A percentile compares a stretch with the other conserved stretches of the same genome.
phyloP scores from a whole-genome alignment of 768 basidiomycete species.

The Exidia glandulosa region DNA sequence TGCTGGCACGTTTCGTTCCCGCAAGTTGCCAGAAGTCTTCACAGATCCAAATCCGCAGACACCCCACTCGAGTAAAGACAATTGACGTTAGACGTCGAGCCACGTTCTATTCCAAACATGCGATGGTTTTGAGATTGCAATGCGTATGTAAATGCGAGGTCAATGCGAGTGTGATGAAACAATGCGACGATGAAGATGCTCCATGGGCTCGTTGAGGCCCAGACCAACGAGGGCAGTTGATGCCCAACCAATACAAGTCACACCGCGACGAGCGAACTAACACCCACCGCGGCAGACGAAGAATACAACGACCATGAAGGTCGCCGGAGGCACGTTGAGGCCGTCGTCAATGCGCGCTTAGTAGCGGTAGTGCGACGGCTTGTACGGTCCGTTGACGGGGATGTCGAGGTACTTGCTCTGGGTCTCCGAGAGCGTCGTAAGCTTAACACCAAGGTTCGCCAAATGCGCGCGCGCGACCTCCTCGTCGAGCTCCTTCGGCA shows the following conservation, averaged over 20 bases:
- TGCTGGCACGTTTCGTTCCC: no score
- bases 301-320: neutral
- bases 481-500: slow-evolving; percentile 97
- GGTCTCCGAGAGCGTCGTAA: slow-evolving; percentile 58
- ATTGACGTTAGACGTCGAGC: neutral
- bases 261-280: neutral
- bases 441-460: slow-evolving; percentile 83
- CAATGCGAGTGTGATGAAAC: neutral
- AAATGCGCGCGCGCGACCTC: slow-evolving; percentile 97
- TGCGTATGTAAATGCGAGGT: neutral
- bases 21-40: no score
- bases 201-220: slow-evolving; percentile 3
- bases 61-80: neutral
- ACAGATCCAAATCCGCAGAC: neutral
- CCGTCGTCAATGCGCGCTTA: slow-evolving; percentile 18
- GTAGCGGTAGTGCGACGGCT: slow-evolving; percentile 60
- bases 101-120: neutral
- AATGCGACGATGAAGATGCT: neutral
- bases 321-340: slow-evolving; percentile 5
- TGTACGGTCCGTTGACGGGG: slow-evolving; percentile 71
- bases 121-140: neutral
- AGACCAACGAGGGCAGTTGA: neutral
- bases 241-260: neutral
- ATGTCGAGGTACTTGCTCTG: slow-evolving; percentile 92
- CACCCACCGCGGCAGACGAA: neutral